Evolutionary conservation across 768 basidiomycete genomes (phyloP), one percentile per base, ranked within the genome.

Genomic region (Calocera viscosa): DNA sequence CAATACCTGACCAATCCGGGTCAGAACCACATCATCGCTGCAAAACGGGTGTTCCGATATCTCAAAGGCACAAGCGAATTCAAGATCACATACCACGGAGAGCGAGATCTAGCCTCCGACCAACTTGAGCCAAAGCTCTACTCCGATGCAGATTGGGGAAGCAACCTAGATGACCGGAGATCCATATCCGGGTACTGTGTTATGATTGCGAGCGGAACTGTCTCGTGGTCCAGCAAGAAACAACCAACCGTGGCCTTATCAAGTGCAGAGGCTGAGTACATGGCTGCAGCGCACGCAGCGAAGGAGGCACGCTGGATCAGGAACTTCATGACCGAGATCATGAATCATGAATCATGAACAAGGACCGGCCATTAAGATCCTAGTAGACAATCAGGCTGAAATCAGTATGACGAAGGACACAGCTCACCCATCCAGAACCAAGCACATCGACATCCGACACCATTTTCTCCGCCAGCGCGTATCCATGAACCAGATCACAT

Each of bases 1-100:
- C 73, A 75, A 68, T 79, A 71, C 64, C 69, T 76, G 1, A 74
- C 76, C 49, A 70, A 65, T 65, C 76, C 71, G 38, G 38, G 71
- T 0, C 53, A 17, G 1, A 65, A 49, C 0, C 77, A 78, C 43
- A 76, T 74, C 74, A 68, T 72, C 11, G 72, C 73, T 0, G 75
- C 75, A 0, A 70, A 71, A 7, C 65, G 66, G 0, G 69, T 74
- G 0, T 53, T 74, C 0, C 63, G 68, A 19, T 40, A 49, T 24
- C 24, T 49, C 7, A 16, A 14, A 8, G 49, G 49, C 12, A 49
- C 49, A 8, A 64, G 30, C 73, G 53, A 67, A 40, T 17, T 10
- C 24, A 26, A 14, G 49, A 14, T 49, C 49, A 49, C 14, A 24
- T 49, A 49, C 24, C 8, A 10, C 10, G 49, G 49, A 14, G 24